Conservation (phyloP, 78 protist genomes). For the Dictyostelium firmibasis region DNA sequence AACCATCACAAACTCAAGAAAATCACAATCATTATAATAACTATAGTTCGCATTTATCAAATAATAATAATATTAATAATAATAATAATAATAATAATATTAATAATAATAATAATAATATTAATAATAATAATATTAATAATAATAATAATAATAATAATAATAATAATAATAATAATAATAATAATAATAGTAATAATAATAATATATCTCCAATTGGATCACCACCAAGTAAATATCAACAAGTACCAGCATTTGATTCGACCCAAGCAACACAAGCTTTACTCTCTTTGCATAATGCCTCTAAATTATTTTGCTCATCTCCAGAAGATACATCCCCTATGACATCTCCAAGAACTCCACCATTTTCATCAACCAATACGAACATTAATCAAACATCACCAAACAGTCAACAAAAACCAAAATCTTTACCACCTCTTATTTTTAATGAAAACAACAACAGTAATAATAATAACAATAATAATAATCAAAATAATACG, state of each 20-base stretch:
- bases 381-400: neutral
- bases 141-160: neutral
- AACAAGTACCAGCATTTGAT: slow-evolving; percentile 49
- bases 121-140: neutral
- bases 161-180: neutral
- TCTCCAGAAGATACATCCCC: slow-evolving; percentile 32
- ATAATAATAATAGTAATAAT: neutral
- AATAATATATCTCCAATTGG: neutral
- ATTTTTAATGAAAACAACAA: neutral
- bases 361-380: neutral
- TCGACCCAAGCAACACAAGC: slow-evolving; percentile 32
- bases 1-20: slow-evolving; percentile 1
- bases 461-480: neutral
- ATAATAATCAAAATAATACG: neutral
- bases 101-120: neutral
- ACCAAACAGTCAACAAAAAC: neutral
- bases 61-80: neutral
- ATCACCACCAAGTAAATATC: neutral
- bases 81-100: neutral
- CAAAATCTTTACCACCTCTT: neutral
- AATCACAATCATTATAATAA: neutral
- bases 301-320: slow-evolving; percentile 1
- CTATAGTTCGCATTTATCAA: neutral
- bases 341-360: slow-evolving; percentile 49
- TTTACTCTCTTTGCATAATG: slow-evolving; percentile 31